phyloP scores from a whole-genome alignment of 345 rosid species.

The Eucalyptus paniculata region DNA sequence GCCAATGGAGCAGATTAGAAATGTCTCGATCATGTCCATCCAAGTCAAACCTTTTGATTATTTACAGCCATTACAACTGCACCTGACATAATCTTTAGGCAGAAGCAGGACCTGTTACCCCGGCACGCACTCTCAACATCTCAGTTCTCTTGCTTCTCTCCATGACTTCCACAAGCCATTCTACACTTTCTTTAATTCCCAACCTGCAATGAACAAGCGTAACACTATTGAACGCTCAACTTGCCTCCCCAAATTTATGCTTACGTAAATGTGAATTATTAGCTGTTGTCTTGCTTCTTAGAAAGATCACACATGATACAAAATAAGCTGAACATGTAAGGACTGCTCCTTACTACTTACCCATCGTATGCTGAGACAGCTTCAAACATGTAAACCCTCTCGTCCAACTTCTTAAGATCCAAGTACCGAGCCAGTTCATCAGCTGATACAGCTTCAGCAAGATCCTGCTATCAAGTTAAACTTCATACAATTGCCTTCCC shows the following conservation, averaged over 20 bases:
- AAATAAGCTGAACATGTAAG: neutral
- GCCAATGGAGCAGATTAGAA: neutral
- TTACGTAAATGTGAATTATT: neutral
- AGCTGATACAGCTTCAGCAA: conserved; percentile 72
- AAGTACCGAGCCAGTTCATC: conserved; percentile 79
- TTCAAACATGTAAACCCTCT: conserved; percentile 87
- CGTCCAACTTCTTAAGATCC: conserved; percentile 90
- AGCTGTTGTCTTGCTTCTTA: neutral
- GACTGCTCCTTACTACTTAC: conserved; percentile 19
- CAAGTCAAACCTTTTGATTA: neutral
- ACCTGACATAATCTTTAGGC: conserved; percentile 4
- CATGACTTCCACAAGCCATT: conserved; percentile 92
- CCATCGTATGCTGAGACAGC: conserved; percentile 93
- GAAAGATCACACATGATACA: neutral
- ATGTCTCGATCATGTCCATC: neutral
- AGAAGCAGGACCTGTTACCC: conserved; percentile 21
- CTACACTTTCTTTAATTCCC: conserved; percentile 52
- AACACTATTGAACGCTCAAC: neutral
- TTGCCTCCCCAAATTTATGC: neutral
- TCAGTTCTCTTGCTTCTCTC: conserved; percentile 98
- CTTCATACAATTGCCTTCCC: neutral
- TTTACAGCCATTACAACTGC: neutral
- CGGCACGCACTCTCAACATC: conserved; percentile 63
- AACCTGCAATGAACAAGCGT: neutral
- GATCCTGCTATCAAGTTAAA: conserved; percentile 45